Conservation (phyloP, 768 basidiomycete genomes). For the Naganishia randhawae region DNA sequence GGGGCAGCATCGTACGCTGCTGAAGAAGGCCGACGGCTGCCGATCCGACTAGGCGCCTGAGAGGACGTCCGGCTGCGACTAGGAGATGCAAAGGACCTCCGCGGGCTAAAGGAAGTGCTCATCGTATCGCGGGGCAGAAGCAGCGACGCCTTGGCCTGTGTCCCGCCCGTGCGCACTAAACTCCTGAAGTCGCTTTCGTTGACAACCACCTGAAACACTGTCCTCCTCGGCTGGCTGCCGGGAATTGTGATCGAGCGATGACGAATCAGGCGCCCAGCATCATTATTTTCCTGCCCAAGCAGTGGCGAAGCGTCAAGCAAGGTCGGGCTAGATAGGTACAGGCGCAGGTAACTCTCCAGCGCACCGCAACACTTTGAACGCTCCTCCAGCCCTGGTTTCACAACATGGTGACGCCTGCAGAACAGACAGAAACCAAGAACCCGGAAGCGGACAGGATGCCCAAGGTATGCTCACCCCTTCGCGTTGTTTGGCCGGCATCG, state of each 20-base stretch:
- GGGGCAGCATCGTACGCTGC: not conserved
- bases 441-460: slow-evolving; percentile 19
- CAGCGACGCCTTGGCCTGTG: too few species aligned
- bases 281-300: not conserved
- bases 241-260: not conserved
- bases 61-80: slow-evolving; percentile 7
- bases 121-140: not conserved
- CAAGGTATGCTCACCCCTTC: not conserved
- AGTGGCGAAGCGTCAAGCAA: not conserved
- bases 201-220: not conserved
- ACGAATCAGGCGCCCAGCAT: not conserved
- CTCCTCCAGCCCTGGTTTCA: not conserved
- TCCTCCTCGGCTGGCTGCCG: not conserved
- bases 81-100: not conserved
- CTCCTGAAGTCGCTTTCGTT: too few species aligned
- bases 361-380: not conserved
- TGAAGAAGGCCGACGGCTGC: not conserved
- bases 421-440: slow-evolving; percentile 9
- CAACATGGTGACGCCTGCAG: not conserved
- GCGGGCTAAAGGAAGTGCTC: slow-evolving; percentile 9
- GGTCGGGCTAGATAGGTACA: too few species aligned
- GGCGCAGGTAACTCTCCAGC: too few species aligned
- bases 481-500: not conserved
- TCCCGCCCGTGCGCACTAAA: too few species aligned
- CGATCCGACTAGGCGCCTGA: not conserved